A percentile compares a stretch with the other conserved stretches of the same genome.
Evolutionary conservation across 2,329 filamentous ascomycete species (phyloP).

Genomic region (Fusarium kyushuense): DNA sequence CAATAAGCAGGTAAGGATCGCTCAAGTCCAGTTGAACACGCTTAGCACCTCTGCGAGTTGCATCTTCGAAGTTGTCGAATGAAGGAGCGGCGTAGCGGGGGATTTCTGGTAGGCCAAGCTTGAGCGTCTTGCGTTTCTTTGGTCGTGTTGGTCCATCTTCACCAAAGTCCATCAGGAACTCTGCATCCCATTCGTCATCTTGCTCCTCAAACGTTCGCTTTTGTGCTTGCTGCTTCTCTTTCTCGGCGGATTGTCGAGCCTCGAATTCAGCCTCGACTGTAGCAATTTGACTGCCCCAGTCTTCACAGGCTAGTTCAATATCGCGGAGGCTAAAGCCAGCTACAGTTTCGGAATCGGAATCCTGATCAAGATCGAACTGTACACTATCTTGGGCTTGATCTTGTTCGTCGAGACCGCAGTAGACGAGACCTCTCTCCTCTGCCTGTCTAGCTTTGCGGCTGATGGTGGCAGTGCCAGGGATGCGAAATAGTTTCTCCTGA

Average conservation of each 20-base stretch:
- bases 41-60: slow-evolving; percentile 79
- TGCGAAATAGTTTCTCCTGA: slow-evolving; percentile 85
- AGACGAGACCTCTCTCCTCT: slow-evolving; percentile 64
- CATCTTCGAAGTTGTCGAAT: slow-evolving; percentile 83
- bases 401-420: slow-evolving; percentile 56
- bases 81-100: slow-evolving; percentile 73
- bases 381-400: slow-evolving; percentile 53
- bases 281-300: slow-evolving; percentile 79
- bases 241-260: slow-evolving; percentile 49
- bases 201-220: slow-evolving; percentile 56
- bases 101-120: slow-evolving; percentile 69
- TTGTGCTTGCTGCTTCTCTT: slow-evolving; percentile 48
- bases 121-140: slow-evolving; percentile 76
- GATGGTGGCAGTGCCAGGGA: slow-evolving; percentile 70
- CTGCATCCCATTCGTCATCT: slow-evolving; percentile 73
- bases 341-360: slow-evolving; percentile 72
- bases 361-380: slow-evolving; percentile 62
- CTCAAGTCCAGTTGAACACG: slow-evolving; percentile 87
- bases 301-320: slow-evolving; percentile 85
- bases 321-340: slow-evolving; percentile 83
- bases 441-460: slow-evolving; percentile 68
- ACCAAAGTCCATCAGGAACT: slow-evolving; percentile 66
- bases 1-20: slow-evolving; percentile 87
- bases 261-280: slow-evolving; percentile 58
- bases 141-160: slow-evolving; percentile 61